Percentiles rank a stretch among this genome's conserved stretches.
These are phyloP conservation scores for Ophiostoma quercus DNA, from an alignment of 2,329 filamentous ascomycete genomes.

Conservation along the genomic window DNA sequence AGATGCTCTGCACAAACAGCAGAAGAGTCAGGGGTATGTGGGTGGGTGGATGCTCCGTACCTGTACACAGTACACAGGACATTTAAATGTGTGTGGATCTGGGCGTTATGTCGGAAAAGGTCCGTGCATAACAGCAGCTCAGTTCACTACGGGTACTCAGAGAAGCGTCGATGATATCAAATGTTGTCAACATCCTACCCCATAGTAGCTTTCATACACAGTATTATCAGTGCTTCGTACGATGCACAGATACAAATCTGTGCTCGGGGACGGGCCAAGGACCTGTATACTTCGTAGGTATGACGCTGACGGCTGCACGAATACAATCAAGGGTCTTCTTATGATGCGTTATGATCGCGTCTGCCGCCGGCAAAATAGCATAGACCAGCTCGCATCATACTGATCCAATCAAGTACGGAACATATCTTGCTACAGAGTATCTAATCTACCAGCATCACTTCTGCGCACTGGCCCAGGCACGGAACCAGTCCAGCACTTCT, in stretches of 20 bases:
- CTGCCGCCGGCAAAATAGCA: neutral
- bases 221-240: neutral
- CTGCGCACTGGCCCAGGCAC: constrained; percentile 62
- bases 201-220: no score
- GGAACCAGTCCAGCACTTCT: constrained; percentile 83
- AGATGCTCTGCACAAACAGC: neutral
- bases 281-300: neutral
- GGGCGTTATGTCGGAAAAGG: constrained; percentile 13
- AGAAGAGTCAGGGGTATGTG: constrained; percentile 13
- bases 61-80: neutral
- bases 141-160: no score
- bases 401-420: neutral
- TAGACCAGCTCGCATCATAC: neutral
- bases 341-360: neutral
- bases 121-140: constrained; percentile 6
- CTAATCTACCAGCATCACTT: constrained; percentile 23
- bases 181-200: neutral
- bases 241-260: neutral
- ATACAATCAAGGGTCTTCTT: neutral
- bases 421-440: neutral
- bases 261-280: neutral
- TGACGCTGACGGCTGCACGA: neutral
- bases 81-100: constrained; percentile 10
- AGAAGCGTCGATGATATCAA: neutral
- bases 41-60: neutral